phyloP scores from a whole-genome alignment of 345 rosid species.

The Balakata baccata region DNA sequence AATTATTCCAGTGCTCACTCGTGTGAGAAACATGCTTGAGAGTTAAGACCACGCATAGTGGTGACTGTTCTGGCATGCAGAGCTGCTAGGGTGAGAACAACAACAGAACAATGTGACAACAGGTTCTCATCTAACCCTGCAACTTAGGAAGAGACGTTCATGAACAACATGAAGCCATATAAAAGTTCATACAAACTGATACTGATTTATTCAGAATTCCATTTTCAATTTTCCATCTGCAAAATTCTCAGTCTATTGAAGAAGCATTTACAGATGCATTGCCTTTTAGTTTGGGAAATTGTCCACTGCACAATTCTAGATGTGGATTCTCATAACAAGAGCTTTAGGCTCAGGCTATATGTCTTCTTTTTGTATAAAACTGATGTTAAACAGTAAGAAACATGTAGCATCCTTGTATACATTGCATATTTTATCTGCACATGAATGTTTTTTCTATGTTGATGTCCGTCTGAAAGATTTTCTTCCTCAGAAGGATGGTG shows the following conservation, averaged over 20 bases:
- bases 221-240: neutral
- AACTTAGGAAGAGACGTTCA: neutral
- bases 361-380: neutral
- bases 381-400: neutral
- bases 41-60: no score
- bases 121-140: no score
- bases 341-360: neutral
- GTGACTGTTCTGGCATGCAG: no score
- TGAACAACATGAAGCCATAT: neutral
- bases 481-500: neutral
- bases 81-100: no score
- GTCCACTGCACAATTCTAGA: neutral
- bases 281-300: neutral
- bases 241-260: neutral
- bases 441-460: neutral
- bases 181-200: neutral
- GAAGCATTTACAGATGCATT: neutral
- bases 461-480: neutral
- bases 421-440: neutral
- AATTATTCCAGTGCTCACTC: neutral
- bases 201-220: neutral
- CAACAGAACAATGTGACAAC: no score
- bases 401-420: neutral
- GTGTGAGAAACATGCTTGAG: neutral
- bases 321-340: neutral